Base-by-base conservation (phyloP, 441 rosid species). In the Heliophila coronopifolia region DNA sequence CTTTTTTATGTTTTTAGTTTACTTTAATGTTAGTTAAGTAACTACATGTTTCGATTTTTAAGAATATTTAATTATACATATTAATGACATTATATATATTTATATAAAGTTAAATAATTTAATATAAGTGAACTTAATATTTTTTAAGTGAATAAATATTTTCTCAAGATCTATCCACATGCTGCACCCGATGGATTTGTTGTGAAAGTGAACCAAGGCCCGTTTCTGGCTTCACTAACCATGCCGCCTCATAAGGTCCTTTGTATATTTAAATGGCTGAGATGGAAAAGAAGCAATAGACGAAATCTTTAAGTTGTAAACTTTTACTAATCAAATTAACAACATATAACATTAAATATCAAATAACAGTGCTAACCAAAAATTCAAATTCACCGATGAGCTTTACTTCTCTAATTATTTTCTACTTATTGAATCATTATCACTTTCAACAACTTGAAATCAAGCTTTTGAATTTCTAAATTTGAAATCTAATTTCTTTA, bases 151-250 rank as follows among this genome's bases (percentile, higher is more conserved):
- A n/a, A n/a, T n/a, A n/a, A n/a, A n/a, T n/a, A n/a, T n/a, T n/a
- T n/a, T n/a, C n/a, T n/a, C n/a, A n/a, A n/a, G n/a, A n/a, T n/a
- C n/a, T n/a, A n/a, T n/a, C n/a, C n/a, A n/a, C n/a, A n/a, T n/a
- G n/a, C 98, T 0, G 96, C 98, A 11, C 98, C 98, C 0, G 98
- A 92, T 61, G 95, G 98, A 54, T 81, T 94, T 1, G 83, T 92
- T 0, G 82, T 83, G 68, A 55, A 77, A 2, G 78, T 87, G 37
- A 85, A 92, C 69, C 91, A 83, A 62, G 98, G 87, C 62, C 98
- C 98, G 0, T 92, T 92, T 26, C 86, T 94, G 0, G 98, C 98
- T 14, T 92, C 98, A 1, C 50, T 76, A 38, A 60, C 22, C 65
- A 10, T 92, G 9, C 95, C 98, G 1, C 94, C 98, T n/a, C n/a